phyloP scores from a whole-genome alignment of 2,329 filamentous ascomycete species.

The Aspergillus luchuensis region DNA sequence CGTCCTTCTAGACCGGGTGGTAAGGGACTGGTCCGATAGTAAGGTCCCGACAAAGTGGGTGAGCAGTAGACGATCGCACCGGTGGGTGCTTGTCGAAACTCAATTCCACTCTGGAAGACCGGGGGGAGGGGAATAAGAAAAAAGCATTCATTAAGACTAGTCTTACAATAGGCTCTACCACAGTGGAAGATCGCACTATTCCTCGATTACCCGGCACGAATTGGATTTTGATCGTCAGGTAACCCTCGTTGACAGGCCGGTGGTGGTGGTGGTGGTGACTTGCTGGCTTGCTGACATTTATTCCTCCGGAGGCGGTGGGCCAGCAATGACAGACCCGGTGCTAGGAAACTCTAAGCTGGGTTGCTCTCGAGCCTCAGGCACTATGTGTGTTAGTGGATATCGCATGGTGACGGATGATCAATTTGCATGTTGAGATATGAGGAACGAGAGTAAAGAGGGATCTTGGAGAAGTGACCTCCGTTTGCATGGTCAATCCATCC shows the following conservation, averaged over 20 bases:
- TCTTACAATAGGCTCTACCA: background rate
- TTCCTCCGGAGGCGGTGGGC: constrained; percentile 6
- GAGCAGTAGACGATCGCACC: constrained; percentile 32
- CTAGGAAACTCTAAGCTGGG: background rate
- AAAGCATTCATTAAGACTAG: background rate
- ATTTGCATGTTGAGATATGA: too few species aligned
- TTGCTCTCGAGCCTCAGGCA: background rate
- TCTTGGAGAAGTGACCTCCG: background rate
- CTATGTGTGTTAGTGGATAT: background rate
- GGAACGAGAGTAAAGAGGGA: too few species aligned
- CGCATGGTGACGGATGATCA: background rate
- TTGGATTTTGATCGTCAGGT: constrained; percentile 2
- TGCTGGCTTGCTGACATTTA: background rate
- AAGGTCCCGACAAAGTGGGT: constrained; percentile 32
- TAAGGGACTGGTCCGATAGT: constrained; percentile 11
- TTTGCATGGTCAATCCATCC: background rate
- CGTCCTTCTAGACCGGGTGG: background rate
- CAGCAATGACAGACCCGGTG: background rate
- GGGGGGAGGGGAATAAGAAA: background rate
- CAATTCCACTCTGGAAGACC: constrained; percentile 26
- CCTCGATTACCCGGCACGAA: background rate
- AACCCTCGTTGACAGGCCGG: background rate
- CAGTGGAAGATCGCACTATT: background rate
- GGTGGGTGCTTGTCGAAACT: constrained; percentile 39
- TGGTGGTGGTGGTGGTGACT: background rate